Evolutionary conservation across 176 grass and related monocot genomes (phyloP).

Genomic region (Alopecurus myosuroides): DNA sequence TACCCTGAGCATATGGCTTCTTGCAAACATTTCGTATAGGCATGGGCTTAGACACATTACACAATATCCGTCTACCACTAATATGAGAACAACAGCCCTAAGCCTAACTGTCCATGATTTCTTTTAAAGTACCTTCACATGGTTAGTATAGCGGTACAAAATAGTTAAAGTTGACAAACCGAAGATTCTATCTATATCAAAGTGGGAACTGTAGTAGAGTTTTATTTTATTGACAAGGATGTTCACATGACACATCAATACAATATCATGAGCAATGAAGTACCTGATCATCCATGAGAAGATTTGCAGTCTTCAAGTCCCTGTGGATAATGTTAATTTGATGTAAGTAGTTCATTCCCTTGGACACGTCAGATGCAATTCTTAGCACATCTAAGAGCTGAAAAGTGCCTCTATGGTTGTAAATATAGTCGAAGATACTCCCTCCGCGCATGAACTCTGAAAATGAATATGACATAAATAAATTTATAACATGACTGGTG

Average conservation of each 20-base stretch:
- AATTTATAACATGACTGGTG: constrained; percentile 6
- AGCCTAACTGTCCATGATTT: background rate
- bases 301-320: constrained; percentile 96
- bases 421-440: constrained; percentile 88
- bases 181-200: background rate
- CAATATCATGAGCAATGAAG: background rate
- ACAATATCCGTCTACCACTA: background rate
- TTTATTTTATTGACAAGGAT: background rate
- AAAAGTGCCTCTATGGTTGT: constrained; percentile 68
- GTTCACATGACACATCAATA: background rate
- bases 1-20: background rate
- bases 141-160: background rate
- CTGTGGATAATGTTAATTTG: constrained; percentile 96
- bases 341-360: constrained; percentile 99
- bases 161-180: background rate
- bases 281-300: constrained; percentile 93
- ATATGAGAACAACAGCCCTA: background rate
- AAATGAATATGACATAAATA: constrained; percentile 3
- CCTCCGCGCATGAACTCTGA: constrained; percentile 94
- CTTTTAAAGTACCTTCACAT: background rate
- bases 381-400: constrained; percentile 69
- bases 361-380: constrained; percentile 90
- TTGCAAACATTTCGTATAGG: background rate
- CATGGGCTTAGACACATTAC: background rate
- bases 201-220: background rate